Conservation (phyloP, 805 yeast species). For the Monosporozyma yasuniensis region DNA sequence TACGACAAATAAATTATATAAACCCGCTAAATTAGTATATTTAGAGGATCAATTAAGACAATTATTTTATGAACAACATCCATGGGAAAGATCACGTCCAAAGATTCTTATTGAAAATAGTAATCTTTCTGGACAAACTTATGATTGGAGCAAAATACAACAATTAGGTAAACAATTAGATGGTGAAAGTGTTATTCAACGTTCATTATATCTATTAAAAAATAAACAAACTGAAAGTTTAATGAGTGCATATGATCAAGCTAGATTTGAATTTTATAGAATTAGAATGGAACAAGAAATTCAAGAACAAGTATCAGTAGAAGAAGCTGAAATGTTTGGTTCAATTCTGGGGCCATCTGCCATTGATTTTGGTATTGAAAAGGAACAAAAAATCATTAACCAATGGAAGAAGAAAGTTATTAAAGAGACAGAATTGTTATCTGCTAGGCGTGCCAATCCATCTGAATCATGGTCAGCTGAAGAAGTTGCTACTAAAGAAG, state of each 20-base stretch:
- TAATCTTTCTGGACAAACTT: constrained; percentile 47
- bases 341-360: constrained; percentile 56
- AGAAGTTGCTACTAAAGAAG: neutral
- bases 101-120: constrained; percentile 70
- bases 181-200: constrained; percentile 82
- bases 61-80: constrained; percentile 84
- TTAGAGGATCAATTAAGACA: constrained; percentile 71
- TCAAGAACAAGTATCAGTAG: constrained; percentile 59
- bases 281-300: constrained; percentile 78
- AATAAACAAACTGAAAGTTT: constrained; percentile 29
- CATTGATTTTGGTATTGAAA: constrained; percentile 56
- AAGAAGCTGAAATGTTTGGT: constrained; percentile 82
- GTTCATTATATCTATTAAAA: constrained; percentile 50
- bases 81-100: constrained; percentile 96
- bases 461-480: constrained; percentile 22
- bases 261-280: constrained; percentile 81
- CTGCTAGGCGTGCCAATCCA: constrained; percentile 37
- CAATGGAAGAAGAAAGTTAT: constrained; percentile 67
- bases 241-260: constrained; percentile 69
- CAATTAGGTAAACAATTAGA: constrained; percentile 70
- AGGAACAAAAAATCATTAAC: constrained; percentile 63
- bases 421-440: constrained; percentile 47
- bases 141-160: constrained; percentile 72
- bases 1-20: constrained; percentile 15
- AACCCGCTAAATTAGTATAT: constrained; percentile 26